Base-by-base conservation (phyloP, 768 basidiomycete genomes). In the Tulasnella sp. region DNA sequence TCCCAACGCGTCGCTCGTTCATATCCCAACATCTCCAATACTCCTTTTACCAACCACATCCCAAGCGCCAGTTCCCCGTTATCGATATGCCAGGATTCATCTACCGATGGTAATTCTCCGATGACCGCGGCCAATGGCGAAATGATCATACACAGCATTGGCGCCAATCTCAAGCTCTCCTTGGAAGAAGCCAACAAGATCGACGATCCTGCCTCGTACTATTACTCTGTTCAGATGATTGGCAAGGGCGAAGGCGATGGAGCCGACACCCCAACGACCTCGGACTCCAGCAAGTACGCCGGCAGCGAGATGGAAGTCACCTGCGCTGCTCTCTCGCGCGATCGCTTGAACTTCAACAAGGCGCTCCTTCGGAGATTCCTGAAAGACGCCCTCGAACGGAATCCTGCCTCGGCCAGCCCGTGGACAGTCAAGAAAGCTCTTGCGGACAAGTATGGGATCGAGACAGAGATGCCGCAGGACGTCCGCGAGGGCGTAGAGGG, bases 291-390 rank as follows among this genome's bases (percentile, higher is more conserved):
- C 23, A 79, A 82, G 62, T 80, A 81, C 68, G 79, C 78, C 57
- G 86, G 86, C 43, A 86, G 81, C 63, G 73, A 83, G 61, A 83
- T 90, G 72, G 89, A 94, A 67, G 87, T 94, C 27, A 56, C 54
- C 23, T 56, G 54, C 31, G 21, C 41, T 23, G 43, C 54, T 4
- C 15, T 56, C 40, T 56, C 54, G 19, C 92, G 96, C 59, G 96
- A 99, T 68, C 86, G 93, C 51, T 75, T 94, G 17, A 82, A 90
- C 17, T 98, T 98, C 71, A 94, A 91, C 27, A 97, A 98, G 69
- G 92, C 92, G 15, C 94, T 98, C 63, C 79, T 99, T 27, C 88
- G 92, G 62, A 84, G 92, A 14, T 97, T 94, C 70, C 87, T 99
- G 58, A 83, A 89, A 61, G 96, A 98, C 66, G 94, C 91, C 64